Conservation (phyloP, 176 grass and related monocot species). For the Carex parvula region DNA sequence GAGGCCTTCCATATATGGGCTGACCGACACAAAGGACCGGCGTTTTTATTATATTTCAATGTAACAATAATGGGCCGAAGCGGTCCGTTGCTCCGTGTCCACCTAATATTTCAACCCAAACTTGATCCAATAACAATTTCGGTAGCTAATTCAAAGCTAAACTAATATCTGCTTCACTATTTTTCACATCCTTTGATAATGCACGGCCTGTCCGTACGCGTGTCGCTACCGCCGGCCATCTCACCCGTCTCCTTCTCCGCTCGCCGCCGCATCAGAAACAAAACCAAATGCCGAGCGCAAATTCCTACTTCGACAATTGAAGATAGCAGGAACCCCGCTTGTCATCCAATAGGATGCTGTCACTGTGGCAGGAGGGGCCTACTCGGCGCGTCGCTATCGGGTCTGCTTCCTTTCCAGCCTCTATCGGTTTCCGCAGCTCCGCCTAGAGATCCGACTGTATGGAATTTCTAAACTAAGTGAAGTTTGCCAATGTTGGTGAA, state of each 20-base stretch:
- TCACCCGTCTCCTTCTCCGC: neutral
- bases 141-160: neutral
- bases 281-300: neutral
- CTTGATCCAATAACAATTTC: neutral
- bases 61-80: neutral
- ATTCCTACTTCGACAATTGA: neutral
- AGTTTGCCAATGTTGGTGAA: neutral
- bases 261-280: neutral
- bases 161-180: neutral
- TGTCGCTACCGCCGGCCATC: neutral
- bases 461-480: neutral
- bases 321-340: neutral
- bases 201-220: conserved; percentile 3
- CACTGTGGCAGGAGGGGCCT: conserved; percentile 39
- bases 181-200: neutral
- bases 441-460: conserved; percentile 42
- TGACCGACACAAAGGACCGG: neutral
- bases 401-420: conserved; percentile 32
- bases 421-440: conserved; percentile 20
- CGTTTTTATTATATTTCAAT: neutral
- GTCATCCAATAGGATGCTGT: conserved; percentile 15
- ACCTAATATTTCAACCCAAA: neutral
- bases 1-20: neutral
- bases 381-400: conserved; percentile 36
- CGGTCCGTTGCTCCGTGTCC: neutral